Evolutionary conservation across 495 filamentous ascomycete species (phyloP), one percentile per base, ranked within the genome.

Genomic region (Mytilinidion resinicola): DNA sequence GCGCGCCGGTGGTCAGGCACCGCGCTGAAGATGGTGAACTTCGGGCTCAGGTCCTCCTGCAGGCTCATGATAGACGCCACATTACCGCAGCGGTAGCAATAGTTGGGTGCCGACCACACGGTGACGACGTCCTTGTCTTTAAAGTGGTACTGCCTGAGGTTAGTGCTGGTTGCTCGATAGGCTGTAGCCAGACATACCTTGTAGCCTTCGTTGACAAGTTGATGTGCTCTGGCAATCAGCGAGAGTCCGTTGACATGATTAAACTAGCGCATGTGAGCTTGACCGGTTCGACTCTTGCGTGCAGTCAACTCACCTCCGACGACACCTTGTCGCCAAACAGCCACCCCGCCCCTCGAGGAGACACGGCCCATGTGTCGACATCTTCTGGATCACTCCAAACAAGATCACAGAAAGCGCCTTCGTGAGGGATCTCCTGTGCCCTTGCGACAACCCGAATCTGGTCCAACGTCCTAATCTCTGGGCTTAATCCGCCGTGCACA

Each of bases 371-470:
- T 1, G 93, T 97, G 61, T 96, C 93, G 53, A 98, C 90, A 67
- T 98, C 93, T 66, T 98, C 93, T 0, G 93, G 93, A 72, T 98
- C 93, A 60, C 89, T 95, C 93, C 93, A 98, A 7, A 98, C 93
- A 50, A 98, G 77, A 73, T 98, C 93, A 67, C 93, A 98, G 72
- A 98, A 98, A 14, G 93, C 93, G 53, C 93, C 93, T 72, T 97
- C 93, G 65, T 98, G 93, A 0, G 93, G 93, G 62, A 98, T 98
- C 71, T 98, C 93, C 67, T 98, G 93, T 0, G 93, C 93, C 55
- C 93, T 81, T 34, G 93, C 93, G 10, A 98, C 95, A 21, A 98
- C 93, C n/a, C 93, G 85, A 62, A 98, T 87, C 74, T 98, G 93
- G 67, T 98, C 93, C 47, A 98, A 79, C 0, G 93, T 98, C 43